phyloP scores from a whole-genome alignment of 176 grass and related monocot species.

The Alopecurus myosuroides region DNA sequence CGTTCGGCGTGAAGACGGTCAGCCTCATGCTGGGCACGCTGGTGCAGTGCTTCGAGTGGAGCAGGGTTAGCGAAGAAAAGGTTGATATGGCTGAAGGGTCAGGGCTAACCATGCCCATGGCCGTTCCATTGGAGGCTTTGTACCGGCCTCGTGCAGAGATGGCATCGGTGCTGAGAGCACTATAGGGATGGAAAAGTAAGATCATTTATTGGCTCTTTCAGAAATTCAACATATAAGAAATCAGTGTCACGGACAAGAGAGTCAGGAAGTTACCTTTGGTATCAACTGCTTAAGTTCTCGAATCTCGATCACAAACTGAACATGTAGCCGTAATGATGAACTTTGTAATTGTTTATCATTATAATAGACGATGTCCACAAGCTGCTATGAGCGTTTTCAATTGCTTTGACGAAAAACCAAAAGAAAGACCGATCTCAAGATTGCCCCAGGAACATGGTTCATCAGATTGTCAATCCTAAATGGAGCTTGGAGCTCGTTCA shows the following conservation, averaged over 20 bases:
- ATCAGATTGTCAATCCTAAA: neutral
- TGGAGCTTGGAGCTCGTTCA: neutral
- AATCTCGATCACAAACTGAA: neutral
- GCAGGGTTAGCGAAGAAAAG: neutral
- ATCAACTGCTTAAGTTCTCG: neutral
- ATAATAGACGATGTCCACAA: neutral
- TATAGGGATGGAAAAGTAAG: neutral
- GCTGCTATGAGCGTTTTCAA: neutral
- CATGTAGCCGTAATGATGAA: neutral
- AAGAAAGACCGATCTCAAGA: neutral
- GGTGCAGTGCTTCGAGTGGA: conserved; percentile 32
- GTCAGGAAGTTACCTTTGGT: neutral
- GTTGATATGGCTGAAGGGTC: conserved; percentile 23
- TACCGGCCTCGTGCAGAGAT: conserved; percentile 22
- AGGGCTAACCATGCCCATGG: conserved; percentile 24
- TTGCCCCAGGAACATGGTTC: neutral
- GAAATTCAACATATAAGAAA: neutral
- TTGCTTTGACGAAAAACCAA: neutral
- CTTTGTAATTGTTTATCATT: neutral
- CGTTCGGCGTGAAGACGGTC: neutral
- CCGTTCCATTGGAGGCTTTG: conserved; percentile 7
- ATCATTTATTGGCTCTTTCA: neutral
- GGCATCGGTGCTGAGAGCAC: neutral
- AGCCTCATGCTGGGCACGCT: conserved; percentile 1
- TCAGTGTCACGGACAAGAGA: neutral